Percentiles rank a stretch among this genome's conserved stretches.
Conservation (phyloP, 768 basidiomycete genomes). For the Dioszegia hungarica region DNA sequence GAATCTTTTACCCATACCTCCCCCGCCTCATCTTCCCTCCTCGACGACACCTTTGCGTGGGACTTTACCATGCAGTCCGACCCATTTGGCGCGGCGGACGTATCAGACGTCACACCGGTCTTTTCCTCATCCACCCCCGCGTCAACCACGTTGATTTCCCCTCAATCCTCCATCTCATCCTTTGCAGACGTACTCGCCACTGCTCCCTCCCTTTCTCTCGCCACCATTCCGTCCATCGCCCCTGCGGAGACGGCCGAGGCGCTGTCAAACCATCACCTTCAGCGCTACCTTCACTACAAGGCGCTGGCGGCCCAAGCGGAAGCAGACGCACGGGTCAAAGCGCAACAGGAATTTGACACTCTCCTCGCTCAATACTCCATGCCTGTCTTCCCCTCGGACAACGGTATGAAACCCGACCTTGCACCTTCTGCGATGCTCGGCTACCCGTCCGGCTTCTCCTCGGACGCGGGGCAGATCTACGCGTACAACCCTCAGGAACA, state of each 20-base stretch:
- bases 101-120: slow-evolving; percentile 1
- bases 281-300: slow-evolving; percentile 40
- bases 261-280: slow-evolving; percentile 35
- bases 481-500: slow-evolving; percentile 21
- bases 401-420: slow-evolving; percentile 6
- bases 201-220: not conserved
- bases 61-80: not conserved
- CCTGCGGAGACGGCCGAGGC: slow-evolving; percentile 25
- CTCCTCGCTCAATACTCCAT: slow-evolving; percentile 20
- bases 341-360: slow-evolving; percentile 16
- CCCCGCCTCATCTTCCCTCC: slow-evolving; percentile 6
- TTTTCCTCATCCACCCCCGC: slow-evolving; percentile 3
- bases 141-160: slow-evolving; percentile 12
- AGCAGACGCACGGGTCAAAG: slow-evolving; percentile 14
- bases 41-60: slow-evolving; percentile 3
- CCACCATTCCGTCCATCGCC: not conserved
- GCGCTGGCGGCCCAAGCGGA: slow-evolving; percentile 34
- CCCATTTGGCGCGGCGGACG: not conserved
- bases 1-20: slow-evolving; percentile 18
- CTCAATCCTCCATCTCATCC: slow-evolving; percentile 11
- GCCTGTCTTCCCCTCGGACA: slow-evolving; percentile 10
- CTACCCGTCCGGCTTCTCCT: slow-evolving; percentile 2
- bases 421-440: slow-evolving; percentile 28
- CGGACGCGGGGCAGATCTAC: slow-evolving; percentile 6
- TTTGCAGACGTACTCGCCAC: not conserved